Evolutionary conservation across 768 basidiomycete species (phyloP), one percentile per base, ranked within the genome.

Genomic region (Pisolithus tinctorius): DNA sequence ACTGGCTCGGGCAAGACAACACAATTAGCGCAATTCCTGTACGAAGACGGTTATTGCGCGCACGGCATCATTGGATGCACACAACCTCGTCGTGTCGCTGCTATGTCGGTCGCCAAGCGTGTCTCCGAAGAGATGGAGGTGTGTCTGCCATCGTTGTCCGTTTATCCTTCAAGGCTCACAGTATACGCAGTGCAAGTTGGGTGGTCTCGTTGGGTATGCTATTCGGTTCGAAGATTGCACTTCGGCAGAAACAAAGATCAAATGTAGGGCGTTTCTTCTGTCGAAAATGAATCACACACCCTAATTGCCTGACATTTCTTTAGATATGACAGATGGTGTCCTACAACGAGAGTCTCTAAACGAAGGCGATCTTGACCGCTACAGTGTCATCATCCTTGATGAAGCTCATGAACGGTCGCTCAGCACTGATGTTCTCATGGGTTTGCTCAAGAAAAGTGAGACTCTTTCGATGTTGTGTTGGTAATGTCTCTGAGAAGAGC

Each of bases 1-100:
- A 99, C 96, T n/a, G 96, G 96, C 9, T 98, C 95, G 0, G 96
- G 96, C 6, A 99, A 99, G 72, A 99, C 96, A 1, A 98, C 96
- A 0, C 96, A 99, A 66, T 74, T 99, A 6, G 75, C 90, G 0
- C 96, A 99, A 63, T 99, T 93, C 71, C 68, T 99, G 55, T 91
- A 97, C 63, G 96, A 99, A 66, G 96, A 99, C 55, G 96, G 96
- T 0, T 99, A 95, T 67, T 90, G 93, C 58, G 65, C 79, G 4
- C 79, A 84, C 69, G 95, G 95, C 16, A 77, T 98, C 40, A 83
- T 99, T 46, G 95, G 95, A 10, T 99, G 96, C 63, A 99, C 96
- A 0, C 96, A 99, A 64, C 96, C 96, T 45, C 82, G 96, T 59
- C 93, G 96, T 72, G 96, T 99, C 27, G 96, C 96, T 42, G 96